A percentile compares a stretch with the other conserved stretches of the same genome.
Evolutionary conservation across 148 eudicot species (phyloP).

Genomic region (Cornus suecica): DNA sequence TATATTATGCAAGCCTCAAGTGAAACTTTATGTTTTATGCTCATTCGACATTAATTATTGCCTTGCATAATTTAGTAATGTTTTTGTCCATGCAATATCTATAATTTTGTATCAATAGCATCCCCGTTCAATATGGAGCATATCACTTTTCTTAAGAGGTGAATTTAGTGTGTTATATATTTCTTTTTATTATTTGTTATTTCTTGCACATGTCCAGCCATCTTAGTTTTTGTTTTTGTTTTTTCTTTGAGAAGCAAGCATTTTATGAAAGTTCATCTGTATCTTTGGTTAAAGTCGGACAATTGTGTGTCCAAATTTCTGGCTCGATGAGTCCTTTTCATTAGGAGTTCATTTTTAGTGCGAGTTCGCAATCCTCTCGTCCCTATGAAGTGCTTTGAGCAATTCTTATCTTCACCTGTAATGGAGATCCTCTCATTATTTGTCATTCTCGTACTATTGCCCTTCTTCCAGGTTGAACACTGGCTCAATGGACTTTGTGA

Average conservation of each 20-base stretch:
- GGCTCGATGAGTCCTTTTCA: too few species aligned
- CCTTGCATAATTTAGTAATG: not conserved
- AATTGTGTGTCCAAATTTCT: too few species aligned
- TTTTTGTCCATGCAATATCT: not conserved
- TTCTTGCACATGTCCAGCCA: too few species aligned
- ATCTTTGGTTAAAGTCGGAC: too few species aligned
- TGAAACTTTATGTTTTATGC: not conserved
- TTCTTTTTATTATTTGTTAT: too few species aligned
- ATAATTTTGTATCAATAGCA: not conserved
- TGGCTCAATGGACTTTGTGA: constrained; percentile 87
- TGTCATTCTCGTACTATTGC: constrained; percentile 1
- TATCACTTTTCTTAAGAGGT: too few species aligned
- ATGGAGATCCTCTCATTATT: not conserved
- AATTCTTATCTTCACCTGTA: not conserved
- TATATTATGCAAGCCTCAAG: not conserved
- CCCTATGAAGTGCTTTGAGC: not conserved
- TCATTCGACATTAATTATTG: not conserved
- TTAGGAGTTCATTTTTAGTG: too few species aligned
- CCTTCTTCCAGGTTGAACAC: constrained; percentile 56
- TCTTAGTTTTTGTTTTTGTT: too few species aligned
- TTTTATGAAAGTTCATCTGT: too few species aligned
- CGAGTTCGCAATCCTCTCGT: too few species aligned
- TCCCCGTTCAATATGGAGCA: not conserved
- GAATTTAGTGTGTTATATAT: too few species aligned
- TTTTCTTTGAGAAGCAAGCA: too few species aligned